Base-by-base conservation (phyloP, 805 yeast genomes). In the Barnettozyma californica region DNA sequence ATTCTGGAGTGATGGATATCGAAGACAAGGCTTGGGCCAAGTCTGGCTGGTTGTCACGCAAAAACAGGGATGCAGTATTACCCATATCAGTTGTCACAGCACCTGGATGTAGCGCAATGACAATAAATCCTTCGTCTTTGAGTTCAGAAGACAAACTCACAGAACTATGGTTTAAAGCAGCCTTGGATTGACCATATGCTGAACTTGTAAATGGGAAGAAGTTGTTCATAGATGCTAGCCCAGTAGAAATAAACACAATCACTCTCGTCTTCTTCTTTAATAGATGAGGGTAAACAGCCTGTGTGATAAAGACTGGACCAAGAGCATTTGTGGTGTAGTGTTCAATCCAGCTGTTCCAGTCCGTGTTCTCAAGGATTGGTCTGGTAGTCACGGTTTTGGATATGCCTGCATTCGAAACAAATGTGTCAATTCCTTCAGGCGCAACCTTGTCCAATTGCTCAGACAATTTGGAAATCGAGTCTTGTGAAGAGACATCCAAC, bases 361-460 rank as follows among this genome's bases (percentile, higher is more conserved):
- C 42, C 1, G 47, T 42, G 14, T 45, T 35, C 11, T 44, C 48
- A 25, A 58, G 43, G 26, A 63, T 44, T 2, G 65, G 54, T 5
- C 60, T 64, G 13, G 57, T 21, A 14, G 62, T 46, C 47, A 64
- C 65, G 35, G 47, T 23, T 8, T 46, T 39, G 19, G 45, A 42
- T 9, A 59, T 49, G n/a, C 64, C 72, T 3, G 68, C 64, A 49
- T 65, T 67, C 25, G 58, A 49, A 40, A 68, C 55, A 29, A 60
- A 58, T 9, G 60, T 57, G 47, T 67, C 70, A 48, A 67, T 59
- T 1, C 59, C 63, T 11, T 46, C 47, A 2, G 51, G 51, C 8
- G 57, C 54, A 20, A 55, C 38, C 19, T 41, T 35, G 16, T 49
- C 29, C 23, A 62, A 39, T 40, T 54, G 55, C 1, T 44, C 43